phyloP scores from a whole-genome alignment of 805 yeast genomes.

The Wickerhamiella cacticola region DNA sequence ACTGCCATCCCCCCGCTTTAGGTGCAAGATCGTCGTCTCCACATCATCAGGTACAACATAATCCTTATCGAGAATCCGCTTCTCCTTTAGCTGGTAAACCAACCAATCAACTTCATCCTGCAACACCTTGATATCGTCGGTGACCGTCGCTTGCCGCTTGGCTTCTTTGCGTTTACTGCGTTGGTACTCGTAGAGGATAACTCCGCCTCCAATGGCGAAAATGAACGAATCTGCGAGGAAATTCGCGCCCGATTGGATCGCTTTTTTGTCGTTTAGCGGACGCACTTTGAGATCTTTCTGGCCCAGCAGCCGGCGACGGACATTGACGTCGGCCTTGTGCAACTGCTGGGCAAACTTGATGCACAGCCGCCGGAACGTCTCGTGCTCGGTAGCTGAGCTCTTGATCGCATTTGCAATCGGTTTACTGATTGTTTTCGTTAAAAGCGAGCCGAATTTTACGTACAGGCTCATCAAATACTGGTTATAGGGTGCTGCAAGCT shows the following conservation, averaged over 20 bases:
- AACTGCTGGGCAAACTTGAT: conserved; percentile 59
- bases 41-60: conserved; percentile 34
- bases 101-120: conserved; percentile 59
- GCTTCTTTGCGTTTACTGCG: conserved; percentile 55
- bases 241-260: conserved; percentile 72
- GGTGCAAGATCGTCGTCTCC: conserved; percentile 36
- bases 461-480: conserved; percentile 87
- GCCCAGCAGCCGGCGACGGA: conserved; percentile 51
- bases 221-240: conserved; percentile 66
- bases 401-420: conserved; percentile 65
- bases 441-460: conserved; percentile 56
- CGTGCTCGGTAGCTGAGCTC: conserved; percentile 63
- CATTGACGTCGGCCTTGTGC: conserved; percentile 50
- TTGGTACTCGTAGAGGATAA: conserved; percentile 58
- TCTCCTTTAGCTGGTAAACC: conserved; percentile 29
- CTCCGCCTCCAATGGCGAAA: conserved; percentile 66
- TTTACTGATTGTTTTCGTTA: conserved; percentile 63
- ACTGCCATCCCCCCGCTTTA: conserved; percentile 13
- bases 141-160: conserved; percentile 48
- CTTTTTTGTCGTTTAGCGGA: conserved; percentile 70
- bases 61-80: conserved; percentile 34
- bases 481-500: no score
- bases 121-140: conserved; percentile 57
- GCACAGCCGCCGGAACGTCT: conserved; percentile 47
- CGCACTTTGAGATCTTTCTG: conserved; percentile 44